A percentile compares a stretch with the other conserved stretches of the same genome.
phyloP scores from a whole-genome alignment of 2,329 filamentous ascomycete genomes.

The Penicillium thymicola region DNA sequence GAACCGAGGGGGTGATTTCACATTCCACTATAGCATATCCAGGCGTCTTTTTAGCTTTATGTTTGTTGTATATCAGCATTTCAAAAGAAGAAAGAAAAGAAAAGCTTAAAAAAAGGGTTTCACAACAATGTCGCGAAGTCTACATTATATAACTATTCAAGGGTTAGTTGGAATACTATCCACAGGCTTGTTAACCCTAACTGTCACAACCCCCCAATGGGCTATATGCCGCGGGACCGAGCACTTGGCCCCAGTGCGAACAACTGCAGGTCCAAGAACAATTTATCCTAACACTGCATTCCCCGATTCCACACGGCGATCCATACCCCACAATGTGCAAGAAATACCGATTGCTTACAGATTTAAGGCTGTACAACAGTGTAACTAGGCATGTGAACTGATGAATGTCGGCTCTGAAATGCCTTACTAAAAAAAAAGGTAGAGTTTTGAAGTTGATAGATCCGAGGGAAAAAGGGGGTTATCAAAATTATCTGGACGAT shows the following conservation, averaged over 20 bases:
- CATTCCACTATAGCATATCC: constrained; percentile 4
- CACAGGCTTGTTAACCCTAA: neutral
- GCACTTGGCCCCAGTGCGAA: constrained; percentile 4
- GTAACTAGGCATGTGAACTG: neutral
- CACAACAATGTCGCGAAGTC: neutral
- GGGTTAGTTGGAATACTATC: neutral
- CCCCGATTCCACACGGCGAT: constrained; percentile 18
- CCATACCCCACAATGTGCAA: constrained; percentile 21
- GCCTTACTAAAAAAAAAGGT: neutral
- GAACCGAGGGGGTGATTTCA: neutral
- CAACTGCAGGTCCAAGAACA: constrained; percentile 15
- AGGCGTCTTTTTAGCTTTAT: neutral
- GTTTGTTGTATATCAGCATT: neutral
- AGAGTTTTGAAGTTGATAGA: neutral
- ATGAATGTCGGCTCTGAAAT: neutral
- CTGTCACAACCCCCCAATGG: neutral
- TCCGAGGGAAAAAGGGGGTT: constrained; percentile 5
- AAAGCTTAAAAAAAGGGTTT: neutral
- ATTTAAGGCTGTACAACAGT: neutral
- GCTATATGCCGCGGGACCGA: constrained; percentile 12
- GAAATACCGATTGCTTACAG: neutral
- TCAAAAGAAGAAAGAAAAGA: neutral
- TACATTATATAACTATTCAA: neutral
- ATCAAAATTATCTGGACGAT: constrained; percentile 15
- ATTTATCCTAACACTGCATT: constrained; percentile 9